Conservation (phyloP, 108 stramenopile genomes). For the Aureococcus anophagefferens region DNA sequence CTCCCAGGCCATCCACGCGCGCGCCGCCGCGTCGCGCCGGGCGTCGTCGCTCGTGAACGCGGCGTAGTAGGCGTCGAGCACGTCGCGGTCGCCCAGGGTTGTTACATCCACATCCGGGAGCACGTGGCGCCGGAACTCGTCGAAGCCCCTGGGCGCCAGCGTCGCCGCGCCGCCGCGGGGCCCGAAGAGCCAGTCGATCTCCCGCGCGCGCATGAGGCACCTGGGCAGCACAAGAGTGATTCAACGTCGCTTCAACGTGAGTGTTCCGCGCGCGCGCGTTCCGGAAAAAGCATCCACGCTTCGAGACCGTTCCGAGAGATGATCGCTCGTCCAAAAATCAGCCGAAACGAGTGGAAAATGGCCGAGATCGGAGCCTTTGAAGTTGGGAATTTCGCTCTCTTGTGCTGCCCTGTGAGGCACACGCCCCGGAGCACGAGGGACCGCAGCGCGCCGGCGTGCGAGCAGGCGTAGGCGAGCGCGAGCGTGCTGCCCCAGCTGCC, state of each 20-base stretch:
- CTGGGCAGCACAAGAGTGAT: no score
- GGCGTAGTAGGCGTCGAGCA: conserved; percentile 49
- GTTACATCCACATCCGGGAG: neutral
- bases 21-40: conserved; percentile 31
- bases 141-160: neutral
- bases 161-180: neutral
- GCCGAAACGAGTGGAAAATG: no score
- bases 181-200: conserved; percentile 10
- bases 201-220: neutral
- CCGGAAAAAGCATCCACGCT: no score
- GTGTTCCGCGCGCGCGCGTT: no score
- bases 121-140: neutral
- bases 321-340: no score
- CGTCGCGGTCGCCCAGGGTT: conserved; percentile 13
- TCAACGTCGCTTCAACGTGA: no score
- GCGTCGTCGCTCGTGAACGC: conserved; percentile 32
- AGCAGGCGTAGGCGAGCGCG: conserved; percentile 1
- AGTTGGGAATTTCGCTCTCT: no score
- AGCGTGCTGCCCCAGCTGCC: conserved; percentile 5
- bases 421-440: conserved; percentile 13
- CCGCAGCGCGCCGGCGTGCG: neutral
- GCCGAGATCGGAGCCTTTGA: no score
- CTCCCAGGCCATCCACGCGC: conserved; percentile 59
- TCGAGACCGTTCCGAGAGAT: no score
- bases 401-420: no score